Evolutionary conservation across 129 eudicot species (phyloP), one percentile per base, ranked within the genome.

Genomic region (Silybum marianum): DNA sequence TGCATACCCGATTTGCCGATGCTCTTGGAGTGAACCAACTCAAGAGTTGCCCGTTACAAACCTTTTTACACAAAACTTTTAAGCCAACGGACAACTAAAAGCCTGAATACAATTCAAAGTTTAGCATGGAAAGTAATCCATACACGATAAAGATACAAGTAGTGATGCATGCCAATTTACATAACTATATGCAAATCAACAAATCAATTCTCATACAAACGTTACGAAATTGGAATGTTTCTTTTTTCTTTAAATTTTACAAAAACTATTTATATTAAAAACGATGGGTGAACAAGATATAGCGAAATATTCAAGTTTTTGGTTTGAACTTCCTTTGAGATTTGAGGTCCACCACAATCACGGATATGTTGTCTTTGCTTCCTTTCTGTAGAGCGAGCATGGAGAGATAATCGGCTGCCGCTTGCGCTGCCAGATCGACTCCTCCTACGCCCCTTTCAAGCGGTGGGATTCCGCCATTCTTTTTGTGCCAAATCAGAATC

Each of bases 261-360:
- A 69, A 12, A 58, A 71, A 76, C 72, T 76, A 85, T 28, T 28
- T 84, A 39, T 70, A 40, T 65, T 25, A 36, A 42, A 46, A 77
- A 73, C 42, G 65, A 58, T 81, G 74, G 85, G 85, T 39, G 74
- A 80, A 82, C 67, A 3, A n/a, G 13, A 62, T 11, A 8, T 86
- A 58, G 10, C 66, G 9, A 58, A 19, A 22, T 58, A 58, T 58
- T 58, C 84, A 86, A 82, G 95, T 72, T 84, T 89, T 91, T 85
- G 58, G 78, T 88, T 93, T 93, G 73, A 85, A 72, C 90, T 91
- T 93, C 87, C 98, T 93, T 58, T 86, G 96, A 44, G 88, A 54
- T 84, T 93, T 93, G 77, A 93, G 85, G 84, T 93, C 96, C 87
- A 93, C 93, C 84, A 93, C 96, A 72, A 89, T 86, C 77, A 93